Evolutionary conservation across 108 stramenopile species (phyloP).

Genomic region (Cyclotella distinguenda): DNA sequence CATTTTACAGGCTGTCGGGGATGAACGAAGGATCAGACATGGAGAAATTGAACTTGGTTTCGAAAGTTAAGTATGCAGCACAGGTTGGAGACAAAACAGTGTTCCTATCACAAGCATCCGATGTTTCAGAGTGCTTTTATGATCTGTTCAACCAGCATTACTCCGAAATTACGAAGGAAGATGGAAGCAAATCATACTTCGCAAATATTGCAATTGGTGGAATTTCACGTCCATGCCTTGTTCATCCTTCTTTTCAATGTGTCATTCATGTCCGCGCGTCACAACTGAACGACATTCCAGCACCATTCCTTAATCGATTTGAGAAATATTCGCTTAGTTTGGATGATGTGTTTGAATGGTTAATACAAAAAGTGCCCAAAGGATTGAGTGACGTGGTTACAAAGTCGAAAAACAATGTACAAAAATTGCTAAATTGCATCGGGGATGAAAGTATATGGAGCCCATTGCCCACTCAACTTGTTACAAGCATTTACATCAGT

Average conservation of each 20-base stretch:
- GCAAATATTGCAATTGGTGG: conserved; percentile 50
- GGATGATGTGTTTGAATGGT: conserved; percentile 35
- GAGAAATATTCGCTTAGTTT: conserved; percentile 39
- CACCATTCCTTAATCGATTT: conserved; percentile 47
- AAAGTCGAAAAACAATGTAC: background rate
- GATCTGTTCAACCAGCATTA: conserved; percentile 53
- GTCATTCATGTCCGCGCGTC: conserved; percentile 28
- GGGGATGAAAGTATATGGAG: conserved; percentile 18
- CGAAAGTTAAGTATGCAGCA: conserved; percentile 35
- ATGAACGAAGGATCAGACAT: conserved; percentile 24
- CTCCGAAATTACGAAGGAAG: conserved; percentile 27
- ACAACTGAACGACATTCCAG: conserved; percentile 27
- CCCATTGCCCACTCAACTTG: conserved; percentile 10
- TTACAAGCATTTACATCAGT: conserved; percentile 31
- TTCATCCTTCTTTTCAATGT: conserved; percentile 29
- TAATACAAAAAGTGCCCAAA: conserved; percentile 9
- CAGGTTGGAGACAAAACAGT: conserved; percentile 32
- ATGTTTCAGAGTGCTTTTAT: conserved; percentile 43
- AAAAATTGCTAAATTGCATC: conserved; percentile 9
- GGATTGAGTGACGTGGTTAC: conserved; percentile 4
- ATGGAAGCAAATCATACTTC: conserved; percentile 13
- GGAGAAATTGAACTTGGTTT: conserved; percentile 28
- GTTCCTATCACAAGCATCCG: conserved; percentile 30
- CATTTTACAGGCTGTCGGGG: conserved; percentile 22
- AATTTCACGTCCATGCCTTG: conserved; percentile 16